These are phyloP conservation scores for Phanerochaete carnosa DNA, from an alignment of 768 basidiomycete species.

Conservation along the genomic window DNA sequence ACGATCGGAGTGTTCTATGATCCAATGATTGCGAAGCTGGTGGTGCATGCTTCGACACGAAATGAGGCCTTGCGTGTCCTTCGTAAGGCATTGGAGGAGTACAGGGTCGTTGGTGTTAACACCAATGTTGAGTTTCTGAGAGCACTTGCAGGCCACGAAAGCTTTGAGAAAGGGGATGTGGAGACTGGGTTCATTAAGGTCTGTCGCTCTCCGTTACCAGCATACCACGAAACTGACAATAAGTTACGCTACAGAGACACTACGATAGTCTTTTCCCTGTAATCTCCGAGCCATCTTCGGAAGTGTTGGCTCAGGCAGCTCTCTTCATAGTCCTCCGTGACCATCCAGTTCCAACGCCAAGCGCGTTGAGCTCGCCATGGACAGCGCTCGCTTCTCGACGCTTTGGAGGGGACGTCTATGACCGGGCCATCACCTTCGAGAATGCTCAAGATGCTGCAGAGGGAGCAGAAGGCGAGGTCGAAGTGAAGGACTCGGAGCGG, in stretches of 20 bases:
- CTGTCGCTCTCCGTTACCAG: conserved; percentile 16
- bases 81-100: conserved; percentile 79
- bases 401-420: conserved; percentile 72
- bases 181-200: conserved; percentile 94
- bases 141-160: conserved; percentile 68
- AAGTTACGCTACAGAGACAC: conserved; percentile 61
- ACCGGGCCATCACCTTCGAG: conserved; percentile 60
- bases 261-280: conserved; percentile 77
- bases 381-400: conserved; percentile 65
- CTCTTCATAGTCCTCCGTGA: conserved; percentile 73
- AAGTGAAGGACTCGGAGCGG: neutral
- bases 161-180: conserved; percentile 76
- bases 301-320: conserved; percentile 74
- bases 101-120: conserved; percentile 86
- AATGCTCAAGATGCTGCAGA: conserved; percentile 35
- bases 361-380: conserved; percentile 50
- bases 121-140: conserved; percentile 91
- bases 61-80: conserved; percentile 81
- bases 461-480: conserved; percentile 32
- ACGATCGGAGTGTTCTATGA: conserved; percentile 89
- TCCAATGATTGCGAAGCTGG: conserved; percentile 89
- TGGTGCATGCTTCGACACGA: conserved; percentile 83
- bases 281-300: conserved; percentile 51
- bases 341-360: conserved; percentile 26
- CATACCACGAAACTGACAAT: neutral